Percentiles rank a stretch among this genome's conserved stretches.
phyloP scores from a whole-genome alignment of 2,329 filamentous ascomycete species.

The Xylaria digitata region DNA sequence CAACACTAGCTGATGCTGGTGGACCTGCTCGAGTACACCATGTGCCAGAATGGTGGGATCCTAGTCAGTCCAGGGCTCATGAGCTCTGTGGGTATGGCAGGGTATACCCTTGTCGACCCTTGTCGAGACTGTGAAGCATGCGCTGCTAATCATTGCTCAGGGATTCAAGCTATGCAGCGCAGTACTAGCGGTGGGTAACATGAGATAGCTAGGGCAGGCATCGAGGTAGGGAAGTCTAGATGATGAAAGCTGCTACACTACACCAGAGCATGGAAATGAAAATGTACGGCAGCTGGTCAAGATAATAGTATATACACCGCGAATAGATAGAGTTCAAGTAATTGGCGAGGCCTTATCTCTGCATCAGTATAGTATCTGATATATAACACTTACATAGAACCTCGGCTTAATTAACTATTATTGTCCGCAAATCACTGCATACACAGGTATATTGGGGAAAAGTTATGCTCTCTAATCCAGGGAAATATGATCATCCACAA shows the following conservation, averaged over 20 bases:
- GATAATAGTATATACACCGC: neutral
- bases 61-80: conserved; percentile 43
- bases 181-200: conserved; percentile 33
- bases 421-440: conserved; percentile 9
- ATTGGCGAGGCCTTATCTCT: neutral
- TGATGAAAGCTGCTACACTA: conserved; percentile 9
- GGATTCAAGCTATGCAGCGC: conserved; percentile 44
- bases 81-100: conserved; percentile 46
- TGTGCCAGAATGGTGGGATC: conserved; percentile 50
- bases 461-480: conserved; percentile 21
- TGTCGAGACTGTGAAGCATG: conserved; percentile 47
- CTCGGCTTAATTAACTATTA: conserved; percentile 20
- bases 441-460: neutral
- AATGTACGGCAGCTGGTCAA: neutral
- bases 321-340: neutral
- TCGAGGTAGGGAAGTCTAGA: neutral
- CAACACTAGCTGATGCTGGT: conserved; percentile 32
- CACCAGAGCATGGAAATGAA: neutral
- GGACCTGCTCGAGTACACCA: conserved; percentile 40
- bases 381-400: neutral
- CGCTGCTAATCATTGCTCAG: conserved; percentile 49
- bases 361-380: neutral
- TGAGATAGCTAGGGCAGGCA: conserved; percentile 15
- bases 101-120: conserved; percentile 47
- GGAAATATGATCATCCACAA: conserved; percentile 26